phyloP scores from a whole-genome alignment of 345 rosid genomes.

The Arabis alpina region DNA sequence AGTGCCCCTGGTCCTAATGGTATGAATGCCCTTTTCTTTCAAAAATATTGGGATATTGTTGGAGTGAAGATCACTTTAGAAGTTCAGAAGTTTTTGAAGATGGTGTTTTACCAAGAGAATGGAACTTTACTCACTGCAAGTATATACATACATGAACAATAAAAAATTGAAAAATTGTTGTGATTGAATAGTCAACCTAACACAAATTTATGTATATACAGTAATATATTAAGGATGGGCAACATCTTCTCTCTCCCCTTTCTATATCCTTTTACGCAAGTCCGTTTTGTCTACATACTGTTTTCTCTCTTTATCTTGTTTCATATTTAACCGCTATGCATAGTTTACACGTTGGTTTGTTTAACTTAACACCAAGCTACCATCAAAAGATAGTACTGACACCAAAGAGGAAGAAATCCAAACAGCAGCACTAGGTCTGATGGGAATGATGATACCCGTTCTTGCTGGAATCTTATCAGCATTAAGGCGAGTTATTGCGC shows the following conservation, averaged over 20 bases:
- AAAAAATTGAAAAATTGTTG: too few species aligned
- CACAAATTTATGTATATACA: too few species aligned
- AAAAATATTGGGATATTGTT: too few species aligned
- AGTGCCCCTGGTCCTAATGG: too few species aligned
- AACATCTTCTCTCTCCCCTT: slow-evolving; percentile 75
- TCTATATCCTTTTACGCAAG: slow-evolving; percentile 69
- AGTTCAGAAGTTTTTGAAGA: too few species aligned
- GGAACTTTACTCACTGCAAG: too few species aligned
- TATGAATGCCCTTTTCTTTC: too few species aligned
- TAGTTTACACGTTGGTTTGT: slow-evolving; percentile 33
- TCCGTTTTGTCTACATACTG: slow-evolving; percentile 16
- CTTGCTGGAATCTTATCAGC: slow-evolving; percentile 96
- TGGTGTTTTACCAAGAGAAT: too few species aligned
- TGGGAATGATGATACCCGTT: slow-evolving; percentile 77
- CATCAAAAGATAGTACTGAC: slow-evolving; percentile 57
- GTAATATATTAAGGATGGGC: slow-evolving; percentile 99
- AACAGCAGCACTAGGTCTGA: slow-evolving; percentile 69
- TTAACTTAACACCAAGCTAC: slow-evolving; percentile 65
- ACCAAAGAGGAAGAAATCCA: slow-evolving; percentile 48
- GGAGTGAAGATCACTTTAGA: too few species aligned
- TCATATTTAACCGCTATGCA: slow-evolving; percentile 8
- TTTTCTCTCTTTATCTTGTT: slow-evolving; percentile 11
- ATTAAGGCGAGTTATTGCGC: slow-evolving; percentile 86
- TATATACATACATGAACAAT: too few species aligned
- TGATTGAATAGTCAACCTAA: too few species aligned